These are phyloP conservation scores for Fusarium xyrophilum DNA, from an alignment of 2,329 filamentous ascomycete genomes.

Conservation along the genomic window DNA sequence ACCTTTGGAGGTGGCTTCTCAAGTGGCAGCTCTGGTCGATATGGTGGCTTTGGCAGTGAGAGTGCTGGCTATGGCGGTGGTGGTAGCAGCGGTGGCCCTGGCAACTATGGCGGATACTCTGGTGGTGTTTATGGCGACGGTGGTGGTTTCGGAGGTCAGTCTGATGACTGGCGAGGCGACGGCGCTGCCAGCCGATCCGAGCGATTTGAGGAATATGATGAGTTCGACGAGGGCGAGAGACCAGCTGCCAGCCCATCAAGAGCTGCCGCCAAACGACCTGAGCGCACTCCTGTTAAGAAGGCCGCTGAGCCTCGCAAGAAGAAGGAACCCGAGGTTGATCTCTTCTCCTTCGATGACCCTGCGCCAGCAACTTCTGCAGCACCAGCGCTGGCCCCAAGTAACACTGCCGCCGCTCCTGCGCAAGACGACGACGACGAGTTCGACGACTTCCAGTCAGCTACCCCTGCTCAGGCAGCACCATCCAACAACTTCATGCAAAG, in stretches of 20 bases:
- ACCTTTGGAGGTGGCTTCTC: constrained; percentile 66
- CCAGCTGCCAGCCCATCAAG: constrained; percentile 58
- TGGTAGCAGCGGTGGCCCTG: constrained; percentile 29
- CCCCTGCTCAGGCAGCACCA: constrained; percentile 62
- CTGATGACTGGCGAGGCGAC: constrained; percentile 71
- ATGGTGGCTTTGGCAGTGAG: constrained; percentile 92
- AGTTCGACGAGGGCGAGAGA: constrained; percentile 79
- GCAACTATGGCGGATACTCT: constrained; percentile 66
- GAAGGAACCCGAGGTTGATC: constrained; percentile 87
- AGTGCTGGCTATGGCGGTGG: constrained; percentile 69
- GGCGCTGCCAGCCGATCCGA: constrained; percentile 64
- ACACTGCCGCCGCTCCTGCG: constrained; percentile 37
- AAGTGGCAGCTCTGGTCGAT: constrained; percentile 62
- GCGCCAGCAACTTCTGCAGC: constrained; percentile 56
- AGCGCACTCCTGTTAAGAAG: constrained; percentile 49
- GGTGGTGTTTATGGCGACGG: constrained; percentile 92
- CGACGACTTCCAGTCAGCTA: constrained; percentile 94
- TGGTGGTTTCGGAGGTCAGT: constrained; percentile 85
- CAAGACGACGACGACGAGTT: constrained; percentile 81
- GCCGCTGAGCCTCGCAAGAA: constrained; percentile 73
- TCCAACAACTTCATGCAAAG: constrained; percentile 48
- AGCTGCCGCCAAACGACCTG: constrained; percentile 44
- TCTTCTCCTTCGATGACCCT: constrained; percentile 91
- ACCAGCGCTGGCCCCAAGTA: constrained; percentile 50
- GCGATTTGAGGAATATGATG: constrained; percentile 95